phyloP scores from a whole-genome alignment of 2,329 filamentous ascomycete genomes.

The Catunica adiposa region DNA sequence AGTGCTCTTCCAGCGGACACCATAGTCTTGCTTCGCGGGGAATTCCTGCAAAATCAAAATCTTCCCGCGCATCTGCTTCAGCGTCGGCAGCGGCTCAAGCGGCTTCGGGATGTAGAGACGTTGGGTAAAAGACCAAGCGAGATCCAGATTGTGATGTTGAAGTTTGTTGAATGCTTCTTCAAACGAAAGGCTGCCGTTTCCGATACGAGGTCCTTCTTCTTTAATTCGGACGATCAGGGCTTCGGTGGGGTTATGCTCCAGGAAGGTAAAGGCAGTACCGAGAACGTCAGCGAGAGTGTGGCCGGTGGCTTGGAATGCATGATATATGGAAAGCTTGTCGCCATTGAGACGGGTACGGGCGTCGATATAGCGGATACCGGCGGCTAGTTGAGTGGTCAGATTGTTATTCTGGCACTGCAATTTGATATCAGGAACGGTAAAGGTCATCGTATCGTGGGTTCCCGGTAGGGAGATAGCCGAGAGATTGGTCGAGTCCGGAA shows the following conservation, averaged over 20 bases:
- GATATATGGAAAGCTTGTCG: conserved; percentile 30
- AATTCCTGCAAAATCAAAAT: conserved; percentile 34
- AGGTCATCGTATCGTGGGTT: conserved; percentile 38
- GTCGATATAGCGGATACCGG: conserved; percentile 34
- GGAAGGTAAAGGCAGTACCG: conserved; percentile 28
- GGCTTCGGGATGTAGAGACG: conserved; percentile 23
- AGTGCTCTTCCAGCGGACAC: conserved; percentile 28
- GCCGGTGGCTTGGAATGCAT: conserved; percentile 29
- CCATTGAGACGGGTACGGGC: conserved; percentile 29
- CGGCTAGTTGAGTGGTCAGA: conserved; percentile 27
- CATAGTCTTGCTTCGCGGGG: conserved; percentile 23
- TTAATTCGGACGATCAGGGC: conserved; percentile 35
- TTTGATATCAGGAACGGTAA: conserved; percentile 21
- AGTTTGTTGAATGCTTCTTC: conserved; percentile 30
- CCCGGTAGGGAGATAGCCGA: conserved; percentile 33
- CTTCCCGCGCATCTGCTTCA: conserved; percentile 30
- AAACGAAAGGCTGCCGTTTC: conserved; percentile 25
- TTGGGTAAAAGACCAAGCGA: conserved; percentile 20
- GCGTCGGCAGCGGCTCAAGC: conserved; percentile 24
- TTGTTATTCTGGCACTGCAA: conserved; percentile 33
- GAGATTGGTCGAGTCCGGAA: conserved; percentile 27
- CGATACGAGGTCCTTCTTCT: conserved; percentile 25
- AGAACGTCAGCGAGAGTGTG: conserved; percentile 29
- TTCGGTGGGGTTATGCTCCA: conserved; percentile 29
- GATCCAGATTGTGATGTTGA: conserved; percentile 21